Percentiles rank a stretch among this genome's conserved stretches.
Conservation (phyloP, 352 stramenopile genomes). For the Globisporangium recalcitrans region DNA sequence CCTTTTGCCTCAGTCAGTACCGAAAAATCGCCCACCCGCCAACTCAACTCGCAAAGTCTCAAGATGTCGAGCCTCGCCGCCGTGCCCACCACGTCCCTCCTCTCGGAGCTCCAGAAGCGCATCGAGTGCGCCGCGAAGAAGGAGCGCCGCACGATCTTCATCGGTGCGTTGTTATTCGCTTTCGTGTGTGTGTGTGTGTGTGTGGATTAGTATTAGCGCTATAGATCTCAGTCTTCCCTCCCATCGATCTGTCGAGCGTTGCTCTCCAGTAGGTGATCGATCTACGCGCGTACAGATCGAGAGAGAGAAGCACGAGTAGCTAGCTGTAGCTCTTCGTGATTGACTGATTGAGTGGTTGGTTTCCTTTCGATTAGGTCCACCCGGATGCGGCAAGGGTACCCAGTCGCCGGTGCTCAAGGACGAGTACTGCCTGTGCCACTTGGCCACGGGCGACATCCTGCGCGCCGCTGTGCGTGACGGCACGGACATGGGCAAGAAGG, state of each 20-base stretch:
- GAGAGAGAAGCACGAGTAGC: not conserved
- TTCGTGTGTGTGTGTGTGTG: not conserved
- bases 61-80: constrained; percentile 63
- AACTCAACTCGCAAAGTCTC: not conserved
- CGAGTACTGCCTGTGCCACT: constrained; percentile 96
- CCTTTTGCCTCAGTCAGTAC: constrained; percentile 8
- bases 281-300: too few species aligned
- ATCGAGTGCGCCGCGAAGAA: constrained; percentile 91
- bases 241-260: not conserved
- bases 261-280: too few species aligned
- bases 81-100: constrained; percentile 78
- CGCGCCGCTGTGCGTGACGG: constrained; percentile 93
- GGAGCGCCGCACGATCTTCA: constrained; percentile 93
- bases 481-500: constrained; percentile 97
- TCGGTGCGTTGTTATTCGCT: constrained; percentile 50
- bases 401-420: constrained; percentile 97
- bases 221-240: constrained; percentile 1
- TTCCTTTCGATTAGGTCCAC: constrained; percentile 48
- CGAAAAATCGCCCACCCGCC: constrained; percentile 10
- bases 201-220: not conserved
- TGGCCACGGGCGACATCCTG: constrained; percentile 99
- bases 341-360: too few species aligned
- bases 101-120: constrained; percentile 90
- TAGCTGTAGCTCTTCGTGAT: not conserved
- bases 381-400: constrained; percentile 98